Percentiles rank a stretch among this genome's conserved stretches.
phyloP scores from a whole-genome alignment of 2,329 filamentous ascomycete species.

The Penicillium sclerotiorum region DNA sequence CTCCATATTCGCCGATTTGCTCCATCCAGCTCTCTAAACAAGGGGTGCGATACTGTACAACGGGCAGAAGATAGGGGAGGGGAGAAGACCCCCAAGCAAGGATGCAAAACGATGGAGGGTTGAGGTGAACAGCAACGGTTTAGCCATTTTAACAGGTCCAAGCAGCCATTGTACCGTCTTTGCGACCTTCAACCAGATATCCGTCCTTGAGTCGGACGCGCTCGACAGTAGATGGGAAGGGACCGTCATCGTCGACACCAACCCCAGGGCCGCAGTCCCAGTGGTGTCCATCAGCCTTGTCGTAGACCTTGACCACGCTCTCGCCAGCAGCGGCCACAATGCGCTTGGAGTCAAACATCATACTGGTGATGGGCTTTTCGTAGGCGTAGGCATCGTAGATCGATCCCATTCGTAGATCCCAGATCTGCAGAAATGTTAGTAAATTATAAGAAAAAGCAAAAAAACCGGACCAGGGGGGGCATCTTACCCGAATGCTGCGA shows the following conservation, averaged over 20 bases:
- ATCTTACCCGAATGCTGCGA: conserved; percentile 88
- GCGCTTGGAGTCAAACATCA: conserved; percentile 93
- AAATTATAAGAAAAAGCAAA: not conserved
- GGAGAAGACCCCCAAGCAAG: conserved; percentile 10
- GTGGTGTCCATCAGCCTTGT: conserved; percentile 92
- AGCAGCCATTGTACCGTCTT: conserved; percentile 83
- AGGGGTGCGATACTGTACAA: conserved; percentile 29
- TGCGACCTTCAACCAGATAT: conserved; percentile 87
- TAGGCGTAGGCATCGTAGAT: conserved; percentile 97
- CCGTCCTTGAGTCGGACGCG: conserved; percentile 89
- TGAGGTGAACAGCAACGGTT: not conserved
- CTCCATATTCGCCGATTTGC: conserved; percentile 13
- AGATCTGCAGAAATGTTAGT: conserved; percentile 67
- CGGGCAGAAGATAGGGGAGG: conserved; percentile 12
- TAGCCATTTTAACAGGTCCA: conserved; percentile 69
- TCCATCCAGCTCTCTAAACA: conserved; percentile 22
- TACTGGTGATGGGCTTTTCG: conserved; percentile 85
- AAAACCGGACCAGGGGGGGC: no score
- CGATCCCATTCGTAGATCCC: conserved; percentile 94
- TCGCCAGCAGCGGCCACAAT: conserved; percentile 91
- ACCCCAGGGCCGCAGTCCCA: conserved; percentile 94
- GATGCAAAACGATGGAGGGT: conserved; percentile 2
- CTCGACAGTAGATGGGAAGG: conserved; percentile 72
- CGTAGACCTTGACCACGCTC: conserved; percentile 95
- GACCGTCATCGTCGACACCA: conserved; percentile 64